Percentiles rank a stretch among this genome's conserved stretches.
Evolutionary conservation across 2,329 filamentous ascomycete species (phyloP).

Genomic region (Ascochyta lentis): DNA sequence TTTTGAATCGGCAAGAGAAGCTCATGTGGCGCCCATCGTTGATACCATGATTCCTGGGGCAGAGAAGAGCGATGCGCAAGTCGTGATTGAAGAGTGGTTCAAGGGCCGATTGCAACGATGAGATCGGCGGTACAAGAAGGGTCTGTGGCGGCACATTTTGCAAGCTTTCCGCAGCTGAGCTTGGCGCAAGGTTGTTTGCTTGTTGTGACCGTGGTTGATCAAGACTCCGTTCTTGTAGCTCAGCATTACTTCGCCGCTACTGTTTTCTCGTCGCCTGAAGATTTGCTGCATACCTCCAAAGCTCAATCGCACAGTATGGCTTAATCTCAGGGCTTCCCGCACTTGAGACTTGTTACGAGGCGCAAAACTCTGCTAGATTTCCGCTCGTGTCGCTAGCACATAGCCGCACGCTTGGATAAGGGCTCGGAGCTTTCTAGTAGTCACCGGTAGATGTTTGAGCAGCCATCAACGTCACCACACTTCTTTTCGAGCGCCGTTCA

Average conservation of each 20-base stretch:
- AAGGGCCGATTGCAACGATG: constrained; percentile 15
- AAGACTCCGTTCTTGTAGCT: too few species aligned
- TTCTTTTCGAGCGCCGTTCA: neutral
- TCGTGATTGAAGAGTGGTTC: constrained; percentile 23
- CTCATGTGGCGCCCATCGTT: constrained; percentile 30
- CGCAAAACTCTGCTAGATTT: constrained; percentile 2
- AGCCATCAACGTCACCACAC: constrained; percentile 8
- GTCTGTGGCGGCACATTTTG: constrained; percentile 1
- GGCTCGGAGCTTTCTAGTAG: constrained; percentile 1
- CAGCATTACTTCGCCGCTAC: too few species aligned
- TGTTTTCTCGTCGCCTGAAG: too few species aligned
- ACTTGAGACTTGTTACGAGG: neutral
- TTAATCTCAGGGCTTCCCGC: too few species aligned
- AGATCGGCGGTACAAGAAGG: constrained; percentile 5
- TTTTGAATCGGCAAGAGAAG: constrained; percentile 20
- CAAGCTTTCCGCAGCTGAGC: constrained; percentile 11
- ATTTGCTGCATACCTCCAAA: too few species aligned
- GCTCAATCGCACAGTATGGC: too few species aligned
- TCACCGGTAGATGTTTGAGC: neutral
- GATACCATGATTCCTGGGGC: constrained; percentile 21
- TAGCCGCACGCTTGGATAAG: neutral
- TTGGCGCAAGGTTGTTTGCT: neutral
- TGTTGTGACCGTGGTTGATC: too few species aligned
- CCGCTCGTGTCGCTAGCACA: neutral
- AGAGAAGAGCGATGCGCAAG: constrained; percentile 15